Percentiles rank a stretch among this genome's conserved stretches.
phyloP scores from a whole-genome alignment of 805 yeast species.

The Metschnikowia hibisci region DNA sequence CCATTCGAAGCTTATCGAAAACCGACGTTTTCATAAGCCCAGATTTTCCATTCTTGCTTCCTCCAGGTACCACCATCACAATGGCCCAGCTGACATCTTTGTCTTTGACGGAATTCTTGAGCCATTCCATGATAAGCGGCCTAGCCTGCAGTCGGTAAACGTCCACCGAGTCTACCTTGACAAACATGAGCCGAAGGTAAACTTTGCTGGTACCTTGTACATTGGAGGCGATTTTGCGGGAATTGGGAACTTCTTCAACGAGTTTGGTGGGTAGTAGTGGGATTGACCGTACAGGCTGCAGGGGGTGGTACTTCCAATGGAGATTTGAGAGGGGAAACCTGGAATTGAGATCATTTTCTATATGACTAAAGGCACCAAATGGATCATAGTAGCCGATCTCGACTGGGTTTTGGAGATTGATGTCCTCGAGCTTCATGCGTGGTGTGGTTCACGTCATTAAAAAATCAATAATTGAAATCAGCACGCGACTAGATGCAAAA shows the following conservation, averaged over 20 bases:
- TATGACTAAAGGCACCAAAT: slow-evolving; percentile 48
- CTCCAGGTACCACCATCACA: slow-evolving; percentile 45
- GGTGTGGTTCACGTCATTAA: background rate
- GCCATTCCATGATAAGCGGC: slow-evolving; percentile 81
- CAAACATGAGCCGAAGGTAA: slow-evolving; percentile 63
- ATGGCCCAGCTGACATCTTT: slow-evolving; percentile 58
- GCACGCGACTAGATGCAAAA: slow-evolving; percentile 5
- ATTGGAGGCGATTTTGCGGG: slow-evolving; percentile 12
- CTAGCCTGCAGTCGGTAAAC: slow-evolving; percentile 75
- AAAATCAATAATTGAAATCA: background rate
- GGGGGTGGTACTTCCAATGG: slow-evolving; percentile 57
- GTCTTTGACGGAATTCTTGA: slow-evolving; percentile 38
- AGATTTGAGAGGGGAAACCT: slow-evolving; percentile 58
- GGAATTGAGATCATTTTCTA: slow-evolving; percentile 41
- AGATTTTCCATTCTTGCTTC: slow-evolving; percentile 31
- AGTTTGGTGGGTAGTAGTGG: slow-evolving; percentile 52
- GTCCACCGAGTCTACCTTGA: slow-evolving; percentile 64
- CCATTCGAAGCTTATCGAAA: slow-evolving; percentile 52
- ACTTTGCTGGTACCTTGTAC: slow-evolving; percentile 30
- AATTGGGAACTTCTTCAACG: slow-evolving; percentile 52
- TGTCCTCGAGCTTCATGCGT: slow-evolving; percentile 13
- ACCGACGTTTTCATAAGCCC: slow-evolving; percentile 44
- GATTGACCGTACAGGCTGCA: slow-evolving; percentile 59
- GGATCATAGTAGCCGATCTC: slow-evolving; percentile 72
- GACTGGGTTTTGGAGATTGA: slow-evolving; percentile 17